These are phyloP conservation scores for Pisolithus microcarpus DNA, from an alignment of 768 basidiomycete genomes.

Conservation along the genomic window DNA sequence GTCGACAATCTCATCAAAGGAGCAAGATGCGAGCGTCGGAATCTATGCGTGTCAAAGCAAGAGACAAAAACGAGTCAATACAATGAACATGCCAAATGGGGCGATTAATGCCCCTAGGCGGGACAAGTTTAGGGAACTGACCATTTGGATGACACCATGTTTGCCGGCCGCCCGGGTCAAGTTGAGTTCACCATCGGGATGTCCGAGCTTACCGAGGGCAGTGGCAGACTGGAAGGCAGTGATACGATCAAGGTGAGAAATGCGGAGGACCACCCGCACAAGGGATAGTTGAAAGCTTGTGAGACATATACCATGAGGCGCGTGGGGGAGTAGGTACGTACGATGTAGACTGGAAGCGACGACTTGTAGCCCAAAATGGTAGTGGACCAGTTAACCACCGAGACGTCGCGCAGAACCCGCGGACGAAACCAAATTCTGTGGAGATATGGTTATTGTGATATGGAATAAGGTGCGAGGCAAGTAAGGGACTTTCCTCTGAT, in stretches of 20 bases:
- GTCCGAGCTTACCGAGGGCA: slow-evolving; percentile 84
- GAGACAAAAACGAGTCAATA: background rate
- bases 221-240: slow-evolving; percentile 47
- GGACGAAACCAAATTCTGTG: slow-evolving; percentile 80
- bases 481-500: slow-evolving; percentile 51
- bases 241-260: background rate
- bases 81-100: background rate
- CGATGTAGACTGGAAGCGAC: slow-evolving; percentile 73
- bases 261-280: background rate
- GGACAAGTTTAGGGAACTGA: slow-evolving; percentile 9
- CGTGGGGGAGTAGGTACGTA: slow-evolving; percentile 21
- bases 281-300: background rate
- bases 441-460: background rate
- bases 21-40: slow-evolving; percentile 90
- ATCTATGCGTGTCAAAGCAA: slow-evolving; percentile 46
- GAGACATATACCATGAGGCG: background rate
- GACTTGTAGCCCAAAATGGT: slow-evolving; percentile 66
- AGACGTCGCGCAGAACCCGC: slow-evolving; percentile 74
- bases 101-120: background rate
- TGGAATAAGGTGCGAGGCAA: background rate
- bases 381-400: slow-evolving; percentile 71
- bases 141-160: slow-evolving; percentile 71
- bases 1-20: slow-evolving; percentile 94
- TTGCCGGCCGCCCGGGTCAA: slow-evolving; percentile 85
- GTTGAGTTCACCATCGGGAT: slow-evolving; percentile 91